Evolutionary conservation across 192 early-diverging fungal species (phyloP), one percentile per base, ranked within the genome.

Genomic region (Geosiphon pyriformis): DNA sequence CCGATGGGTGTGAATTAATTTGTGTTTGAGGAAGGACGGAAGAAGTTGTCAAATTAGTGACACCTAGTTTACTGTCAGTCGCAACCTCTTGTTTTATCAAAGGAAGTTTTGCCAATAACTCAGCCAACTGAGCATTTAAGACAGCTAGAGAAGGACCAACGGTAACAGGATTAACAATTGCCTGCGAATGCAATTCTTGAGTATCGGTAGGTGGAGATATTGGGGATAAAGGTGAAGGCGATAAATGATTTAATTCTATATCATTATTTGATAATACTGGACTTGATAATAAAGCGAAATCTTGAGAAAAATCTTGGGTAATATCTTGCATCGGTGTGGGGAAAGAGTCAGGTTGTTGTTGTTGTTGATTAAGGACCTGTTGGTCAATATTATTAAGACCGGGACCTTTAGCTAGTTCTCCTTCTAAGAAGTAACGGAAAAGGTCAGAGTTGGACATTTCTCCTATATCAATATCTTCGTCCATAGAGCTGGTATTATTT

Each of bases 21-120:
- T 42, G 37, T 42, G 15, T 10, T 42, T 42, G 7, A 6, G 37
- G 6, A 42, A 42, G 37, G 7, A 15, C 6, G 6, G 6, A 10
- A 10, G 37, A 42, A 15, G 37, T 42, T 42, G 37, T 10, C 15
- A 15, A 42, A 42, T 42, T 42, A 10, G 6, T 6, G 15, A 15
- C 15, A 42, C 6, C 15, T 42, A 15, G 15, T 42, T 42, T 42
- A 55, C 2, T 55, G 7, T 66, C 52, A 22, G n/a, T 33, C 20
- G 15, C 23, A 6, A 52, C 1, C 26, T 66, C 64, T 55, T 66
- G 64, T n/a, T 66, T 66, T 25, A 66, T 55, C 27, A 47, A 35
- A 42, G 64, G 64, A 32, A 66, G 52, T 53, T 66, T 66, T 1
- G 64, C 51, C n/a, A 66, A 31, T 25, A 66, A 66, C 15, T 66